These are phyloP conservation scores for Aquanectria penicillioides DNA, from an alignment of 2,329 filamentous ascomycete species.

Conservation along the genomic window DNA sequence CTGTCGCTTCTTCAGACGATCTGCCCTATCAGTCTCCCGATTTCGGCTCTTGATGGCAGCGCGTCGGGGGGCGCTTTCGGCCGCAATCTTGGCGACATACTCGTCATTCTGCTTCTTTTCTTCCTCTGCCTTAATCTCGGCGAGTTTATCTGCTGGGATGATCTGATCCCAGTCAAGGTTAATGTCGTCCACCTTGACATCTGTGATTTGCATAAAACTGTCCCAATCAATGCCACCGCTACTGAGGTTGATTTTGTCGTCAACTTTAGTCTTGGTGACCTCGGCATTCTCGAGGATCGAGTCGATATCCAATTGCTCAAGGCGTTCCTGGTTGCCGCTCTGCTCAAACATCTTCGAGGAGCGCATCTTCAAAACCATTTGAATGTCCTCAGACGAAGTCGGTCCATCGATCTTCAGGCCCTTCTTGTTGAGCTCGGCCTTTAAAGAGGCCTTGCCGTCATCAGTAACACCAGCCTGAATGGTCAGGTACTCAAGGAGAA, in stretches of 20 bases:
- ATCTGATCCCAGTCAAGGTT: constrained; percentile 96
- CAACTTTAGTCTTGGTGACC: constrained; percentile 94
- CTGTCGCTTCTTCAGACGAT: constrained; percentile 74
- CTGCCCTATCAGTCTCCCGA: constrained; percentile 69
- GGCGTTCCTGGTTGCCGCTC: constrained; percentile 92
- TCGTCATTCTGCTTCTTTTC: constrained; percentile 84
- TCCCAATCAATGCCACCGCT: constrained; percentile 87
- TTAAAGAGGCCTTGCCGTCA: constrained; percentile 84
- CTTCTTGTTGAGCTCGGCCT: constrained; percentile 81
- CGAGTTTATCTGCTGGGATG: constrained; percentile 92
- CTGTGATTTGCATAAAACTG: constrained; percentile 97
- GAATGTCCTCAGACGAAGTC: constrained; percentile 92
- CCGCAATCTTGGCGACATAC: constrained; percentile 83
- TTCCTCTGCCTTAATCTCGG: constrained; percentile 88
- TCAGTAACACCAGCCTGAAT: constrained; percentile 98
- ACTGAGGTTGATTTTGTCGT: constrained; percentile 89
- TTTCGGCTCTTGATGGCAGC: constrained; percentile 69
- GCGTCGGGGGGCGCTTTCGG: constrained; percentile 85
- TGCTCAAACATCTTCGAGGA: constrained; percentile 99
- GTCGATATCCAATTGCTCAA: constrained; percentile 98
- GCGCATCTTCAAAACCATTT: constrained; percentile 93
- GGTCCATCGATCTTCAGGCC: constrained; percentile 80
- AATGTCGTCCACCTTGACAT: constrained; percentile 89
- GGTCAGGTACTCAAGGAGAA: constrained; percentile 95
- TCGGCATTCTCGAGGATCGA: constrained; percentile 97